Evolutionary conservation across 2,329 filamentous ascomycete genomes (phyloP).

Genomic region (Pseudogymnoascus sp.): DNA sequence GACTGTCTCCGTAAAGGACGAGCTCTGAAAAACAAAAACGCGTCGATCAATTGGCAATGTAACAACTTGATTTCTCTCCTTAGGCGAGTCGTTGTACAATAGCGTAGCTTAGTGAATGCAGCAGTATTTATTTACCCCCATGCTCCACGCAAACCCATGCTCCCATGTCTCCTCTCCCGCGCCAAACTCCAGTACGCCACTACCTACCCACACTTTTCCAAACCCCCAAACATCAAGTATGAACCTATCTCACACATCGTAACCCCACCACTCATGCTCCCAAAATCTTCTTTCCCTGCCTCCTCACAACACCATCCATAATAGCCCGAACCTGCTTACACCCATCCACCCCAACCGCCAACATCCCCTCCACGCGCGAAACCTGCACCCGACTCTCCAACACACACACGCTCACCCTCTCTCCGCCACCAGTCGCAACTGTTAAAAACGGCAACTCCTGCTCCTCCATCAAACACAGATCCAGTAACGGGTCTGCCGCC

Average conservation of each 20-base stretch:
- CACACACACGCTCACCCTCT: slow-evolving; percentile 69
- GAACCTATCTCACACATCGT: slow-evolving; percentile 22
- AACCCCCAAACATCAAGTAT: slow-evolving; percentile 28
- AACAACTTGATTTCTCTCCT: slow-evolving; percentile 1
- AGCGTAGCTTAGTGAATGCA: slow-evolving; percentile 3
- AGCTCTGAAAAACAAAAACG: background rate
- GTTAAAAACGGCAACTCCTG: slow-evolving; percentile 85
- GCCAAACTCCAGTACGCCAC: background rate
- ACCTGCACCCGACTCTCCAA: slow-evolving; percentile 87
- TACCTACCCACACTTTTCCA: slow-evolving; percentile 36
- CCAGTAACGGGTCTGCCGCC: slow-evolving; percentile 66
- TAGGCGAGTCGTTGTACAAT: background rate
- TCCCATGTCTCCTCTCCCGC: background rate
- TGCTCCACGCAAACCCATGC: slow-evolving; percentile 19
- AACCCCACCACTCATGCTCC: slow-evolving; percentile 36
- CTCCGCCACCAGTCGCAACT: slow-evolving; percentile 67
- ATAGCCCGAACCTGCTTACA: slow-evolving; percentile 79
- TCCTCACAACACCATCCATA: slow-evolving; percentile 70
- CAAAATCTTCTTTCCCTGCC: slow-evolving; percentile 58
- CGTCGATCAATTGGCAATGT: background rate
- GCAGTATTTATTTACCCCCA: slow-evolving; percentile 12
- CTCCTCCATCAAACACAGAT: slow-evolving; percentile 73
- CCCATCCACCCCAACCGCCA: slow-evolving; percentile 85
- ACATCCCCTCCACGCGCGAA: slow-evolving; percentile 77
- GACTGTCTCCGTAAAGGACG: background rate